Conservation (phyloP, 192 early-diverging fungal species). For the Coemansia guatemalensis region DNA sequence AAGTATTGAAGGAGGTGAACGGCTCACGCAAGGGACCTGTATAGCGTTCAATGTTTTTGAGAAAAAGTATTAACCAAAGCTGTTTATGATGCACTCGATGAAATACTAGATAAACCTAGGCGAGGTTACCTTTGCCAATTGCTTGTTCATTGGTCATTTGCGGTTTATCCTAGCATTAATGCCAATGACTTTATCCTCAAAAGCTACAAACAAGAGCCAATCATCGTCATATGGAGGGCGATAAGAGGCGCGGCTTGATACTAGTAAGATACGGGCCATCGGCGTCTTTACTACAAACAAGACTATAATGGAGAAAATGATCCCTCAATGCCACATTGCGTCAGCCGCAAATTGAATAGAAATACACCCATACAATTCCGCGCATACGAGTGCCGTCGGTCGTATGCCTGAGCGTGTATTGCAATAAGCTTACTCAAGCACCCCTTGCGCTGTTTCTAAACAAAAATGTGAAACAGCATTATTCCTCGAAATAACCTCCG, state of each 20-base stretch:
- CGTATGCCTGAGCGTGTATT: conserved; percentile 51
- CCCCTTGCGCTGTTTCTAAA: too few species aligned
- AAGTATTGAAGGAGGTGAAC: conserved; percentile 58
- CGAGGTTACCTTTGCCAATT: conserved; percentile 76
- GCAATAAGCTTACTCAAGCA: too few species aligned
- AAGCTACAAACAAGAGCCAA: conserved; percentile 49
- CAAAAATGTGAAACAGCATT: too few species aligned
- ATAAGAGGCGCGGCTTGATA: conserved; percentile 75
- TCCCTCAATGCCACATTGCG: conserved; percentile 60
- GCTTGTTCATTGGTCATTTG: conserved; percentile 79
- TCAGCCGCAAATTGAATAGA: conserved; percentile 88
- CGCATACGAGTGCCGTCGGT: conserved; percentile 66
- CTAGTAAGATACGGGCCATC: conserved; percentile 69
- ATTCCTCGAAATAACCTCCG: too few species aligned
- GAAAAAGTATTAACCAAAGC: conserved; percentile 57
- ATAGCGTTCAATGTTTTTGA: conserved; percentile 75
- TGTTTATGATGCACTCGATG: conserved; percentile 56
- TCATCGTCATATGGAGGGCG: conserved; percentile 70
- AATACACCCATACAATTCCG: conserved; percentile 64
- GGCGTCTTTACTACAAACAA: conserved; percentile 81
- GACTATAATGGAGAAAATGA: conserved; percentile 61
- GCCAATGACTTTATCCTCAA: conserved; percentile 32
- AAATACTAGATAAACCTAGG: conserved; percentile 63
- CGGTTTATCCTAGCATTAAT: conserved; percentile 48
- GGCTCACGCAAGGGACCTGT: conserved; percentile 73